Percentiles rank a stretch among this genome's conserved stretches.
Conservation (phyloP, 306 rosid species). For the Cucurbita argyrosperma region DNA sequence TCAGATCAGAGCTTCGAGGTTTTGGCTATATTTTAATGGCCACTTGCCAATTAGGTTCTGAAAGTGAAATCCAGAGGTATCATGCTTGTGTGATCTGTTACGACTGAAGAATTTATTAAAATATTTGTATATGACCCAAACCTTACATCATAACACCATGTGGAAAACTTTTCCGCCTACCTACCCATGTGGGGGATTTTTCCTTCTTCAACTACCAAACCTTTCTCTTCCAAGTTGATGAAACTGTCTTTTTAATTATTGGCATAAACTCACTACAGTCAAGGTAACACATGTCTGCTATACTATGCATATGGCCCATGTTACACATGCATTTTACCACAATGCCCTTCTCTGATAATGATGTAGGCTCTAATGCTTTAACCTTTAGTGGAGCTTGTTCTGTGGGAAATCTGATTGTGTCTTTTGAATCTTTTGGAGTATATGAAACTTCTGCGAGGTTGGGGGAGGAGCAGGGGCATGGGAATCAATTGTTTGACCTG, state of each 20-base stretch:
- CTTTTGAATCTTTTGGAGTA: not conserved
- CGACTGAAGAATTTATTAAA: not conserved
- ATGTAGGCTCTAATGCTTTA: not conserved
- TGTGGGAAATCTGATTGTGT: not conserved
- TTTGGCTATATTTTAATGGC: not conserved
- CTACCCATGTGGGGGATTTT: constrained; percentile 7
- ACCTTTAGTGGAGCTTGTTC: not conserved
- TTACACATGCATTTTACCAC: not conserved
- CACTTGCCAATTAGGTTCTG: not conserved
- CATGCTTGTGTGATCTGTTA: not conserved
- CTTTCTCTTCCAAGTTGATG: constrained; percentile 4
- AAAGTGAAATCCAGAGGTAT: not conserved
- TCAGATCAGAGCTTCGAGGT: not conserved
- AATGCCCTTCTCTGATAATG: not conserved
- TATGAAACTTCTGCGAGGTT: not conserved
- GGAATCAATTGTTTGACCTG: not conserved
- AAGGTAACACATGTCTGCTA: not conserved
- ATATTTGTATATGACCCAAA: constrained; percentile 2
- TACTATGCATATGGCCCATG: constrained; percentile 1
- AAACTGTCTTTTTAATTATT: not conserved
- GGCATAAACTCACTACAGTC: not conserved
- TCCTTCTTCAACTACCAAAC: constrained; percentile 10
- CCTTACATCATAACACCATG: constrained; percentile 11
- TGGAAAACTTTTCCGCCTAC: constrained; percentile 10
- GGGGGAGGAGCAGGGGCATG: not conserved